Evolutionary conservation across 1,284 basidiomycete genomes (phyloP), one percentile per base, ranked within the genome.

Genomic region (Ceratobasidium sp.): DNA sequence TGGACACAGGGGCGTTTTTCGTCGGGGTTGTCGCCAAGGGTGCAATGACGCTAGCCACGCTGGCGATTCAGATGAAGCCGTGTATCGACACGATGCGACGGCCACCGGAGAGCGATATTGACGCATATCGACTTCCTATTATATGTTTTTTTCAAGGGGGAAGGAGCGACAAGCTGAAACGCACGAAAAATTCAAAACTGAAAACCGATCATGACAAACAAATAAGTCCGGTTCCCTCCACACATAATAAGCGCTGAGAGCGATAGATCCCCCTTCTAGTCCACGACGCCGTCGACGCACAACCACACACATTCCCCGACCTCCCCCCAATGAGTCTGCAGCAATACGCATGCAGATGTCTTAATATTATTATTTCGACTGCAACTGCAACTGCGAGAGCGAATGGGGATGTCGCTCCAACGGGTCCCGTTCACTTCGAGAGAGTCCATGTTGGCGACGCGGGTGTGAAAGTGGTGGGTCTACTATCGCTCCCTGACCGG

Each of bases 371-470:
- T 30, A 66, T 72, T 11, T 53, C 50, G 9, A 60, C n/a, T n/a
- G 64, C 25, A 57, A n/a, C n/a, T n/a, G n/a, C 60, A 42, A 42
- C 44, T 5, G 21, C 16, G 25, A 39, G n/a, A 39, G 47, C 47
- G 19, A 5, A 46, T 19, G 49, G 11, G 16, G 39, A 19, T 7
- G 19, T 56, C n/a, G 23, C 41, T 21, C 23, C 56, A 27, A 53
- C 74, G 71, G 81, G 85, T 74, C 74, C 81, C 56, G 80, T 44
- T 29, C 36, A 82, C 49, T 90, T 84, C 76, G 76, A 76, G 21
- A 80, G 81, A 54, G 79, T 88, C 41, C 86, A 85, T 75, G 86
- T 88, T 68, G 86, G 83, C 21, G 84, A 88, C 69, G 82, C 85
- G 54, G 89, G 88, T 49, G 83, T 91, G 69, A 78, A 77, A 64